These are phyloP conservation scores for Rhizopogon hawkerae DNA, from an alignment of 1,284 basidiomycete species.

Conservation along the genomic window DNA sequence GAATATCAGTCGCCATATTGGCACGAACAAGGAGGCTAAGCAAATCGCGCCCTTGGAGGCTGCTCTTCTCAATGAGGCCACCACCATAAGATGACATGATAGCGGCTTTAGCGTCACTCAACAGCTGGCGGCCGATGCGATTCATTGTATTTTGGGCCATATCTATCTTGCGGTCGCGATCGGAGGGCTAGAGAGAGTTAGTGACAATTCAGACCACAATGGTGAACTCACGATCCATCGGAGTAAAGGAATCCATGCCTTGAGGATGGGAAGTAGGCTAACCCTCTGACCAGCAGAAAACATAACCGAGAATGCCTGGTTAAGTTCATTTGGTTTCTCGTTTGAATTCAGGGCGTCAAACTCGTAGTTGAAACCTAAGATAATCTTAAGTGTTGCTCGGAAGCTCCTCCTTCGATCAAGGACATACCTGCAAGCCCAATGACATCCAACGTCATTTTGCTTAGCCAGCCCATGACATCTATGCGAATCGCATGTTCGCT, in stretches of 20 bases:
- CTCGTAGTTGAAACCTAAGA: constrained; percentile 55
- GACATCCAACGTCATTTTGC: constrained; percentile 54
- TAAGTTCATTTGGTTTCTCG: constrained; percentile 37
- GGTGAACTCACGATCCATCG: constrained; percentile 32
- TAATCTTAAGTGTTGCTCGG: not conserved
- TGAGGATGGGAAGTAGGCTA: constrained; percentile 27
- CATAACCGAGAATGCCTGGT: constrained; percentile 37
- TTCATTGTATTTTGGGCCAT: constrained; percentile 18
- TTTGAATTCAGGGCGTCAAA: constrained; percentile 43
- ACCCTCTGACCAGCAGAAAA: constrained; percentile 26
- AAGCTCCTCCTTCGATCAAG: not conserved
- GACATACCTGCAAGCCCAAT: constrained; percentile 55
- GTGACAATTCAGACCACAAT: constrained; percentile 1
- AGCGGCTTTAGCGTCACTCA: constrained; percentile 37
- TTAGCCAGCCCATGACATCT: constrained; percentile 50
- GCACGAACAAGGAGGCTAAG: constrained; percentile 51
- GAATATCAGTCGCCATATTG: constrained; percentile 53
- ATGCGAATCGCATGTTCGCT: constrained; percentile 17
- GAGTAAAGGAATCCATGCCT: constrained; percentile 32
- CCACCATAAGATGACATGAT: constrained; percentile 15
- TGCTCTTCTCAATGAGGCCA: constrained; percentile 22
- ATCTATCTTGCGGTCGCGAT: constrained; percentile 7
- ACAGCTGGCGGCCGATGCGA: constrained; percentile 36
- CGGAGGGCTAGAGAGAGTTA: constrained; percentile 10
- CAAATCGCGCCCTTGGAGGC: constrained; percentile 36